Evolutionary conservation across 352 stramenopile species (phyloP), one percentile per base, ranked within the genome.

Genomic region (Phytophthora podocarpi): DNA sequence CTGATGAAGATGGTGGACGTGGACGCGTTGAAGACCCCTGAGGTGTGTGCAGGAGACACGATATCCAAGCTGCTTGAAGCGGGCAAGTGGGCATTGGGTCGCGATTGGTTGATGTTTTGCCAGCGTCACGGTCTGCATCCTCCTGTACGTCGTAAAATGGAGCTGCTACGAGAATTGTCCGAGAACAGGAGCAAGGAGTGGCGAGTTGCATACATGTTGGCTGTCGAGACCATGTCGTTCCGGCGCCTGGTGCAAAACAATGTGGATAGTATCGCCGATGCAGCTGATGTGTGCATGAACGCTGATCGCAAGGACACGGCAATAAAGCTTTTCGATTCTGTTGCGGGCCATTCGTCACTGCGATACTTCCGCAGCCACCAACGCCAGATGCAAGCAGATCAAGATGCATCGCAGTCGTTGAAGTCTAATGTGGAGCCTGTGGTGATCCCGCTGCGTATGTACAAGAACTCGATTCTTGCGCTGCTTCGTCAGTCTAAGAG

Each of bases 21-120:
- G 8, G 57, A 65, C 13, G 47, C n/a, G 3, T 72, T 91, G 30
- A 51, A 76, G 30, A 89, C 85, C 20, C 50, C 84, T 3, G 78
- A 93, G 24, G 18, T 87, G 15, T 88, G 78, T 57, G 71, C 87
- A 26, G 84, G 86, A 21, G 79, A 92, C 65, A 88, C 84, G 8
- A 77, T 92, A 21, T 93, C 86, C 9, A 93, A 93, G 67, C 58
- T 95, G 37, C 70, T 95, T 5, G 80, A 90, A 10, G 84, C 70
- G 4, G 35, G 76, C 30, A 64, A 75, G 9, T 93, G 82, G 80
- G 43, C 34, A 13, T 16, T 75, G 1, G 84, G 74, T n/a, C 76
- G 80, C 15, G 43, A 83, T n/a, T 90, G 82, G 76, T 70, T 93
- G 30, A 54, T 75, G 24, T 58, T 74, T 21, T 81, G 74, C 7